Conservation (phyloP, 2,329 filamentous ascomycete species). For the Claviceps sp. region DNA sequence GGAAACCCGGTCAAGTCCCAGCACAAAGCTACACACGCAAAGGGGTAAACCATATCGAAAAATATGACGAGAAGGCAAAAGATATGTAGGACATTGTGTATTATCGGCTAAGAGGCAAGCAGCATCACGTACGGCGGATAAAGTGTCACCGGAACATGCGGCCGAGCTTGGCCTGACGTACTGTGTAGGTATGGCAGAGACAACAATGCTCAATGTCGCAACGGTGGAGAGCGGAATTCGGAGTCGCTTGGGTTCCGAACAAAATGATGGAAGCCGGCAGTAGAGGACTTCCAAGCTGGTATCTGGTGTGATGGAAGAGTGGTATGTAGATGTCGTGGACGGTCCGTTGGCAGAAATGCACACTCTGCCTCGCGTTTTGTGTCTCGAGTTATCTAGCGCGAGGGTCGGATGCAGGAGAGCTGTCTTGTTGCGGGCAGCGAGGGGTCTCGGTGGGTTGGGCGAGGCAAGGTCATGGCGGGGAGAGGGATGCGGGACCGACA, state of each 20-base stretch:
- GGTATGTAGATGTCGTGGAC: background rate
- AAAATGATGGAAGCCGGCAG: background rate
- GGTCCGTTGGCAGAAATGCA: background rate
- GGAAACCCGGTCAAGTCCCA: background rate
- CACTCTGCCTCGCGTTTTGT: background rate
- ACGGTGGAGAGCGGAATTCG: background rate
- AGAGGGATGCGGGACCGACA: background rate
- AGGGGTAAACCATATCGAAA: too few relatives aligned
- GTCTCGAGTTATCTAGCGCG: conserved; percentile 1
- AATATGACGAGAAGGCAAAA: background rate
- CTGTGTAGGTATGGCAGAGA: background rate
- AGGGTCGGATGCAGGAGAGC: conserved; percentile 5
- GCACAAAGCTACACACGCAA: background rate
- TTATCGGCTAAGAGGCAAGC: background rate
- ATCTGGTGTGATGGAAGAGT: background rate
- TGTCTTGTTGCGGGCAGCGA: background rate
- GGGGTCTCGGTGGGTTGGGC: background rate
- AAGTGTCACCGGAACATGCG: background rate
- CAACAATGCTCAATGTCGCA: background rate
- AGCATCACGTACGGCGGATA: background rate
- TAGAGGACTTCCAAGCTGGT: background rate
- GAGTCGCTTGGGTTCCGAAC: background rate
- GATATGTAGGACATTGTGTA: background rate
- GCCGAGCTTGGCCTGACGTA: background rate
- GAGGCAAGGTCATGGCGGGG: conserved; percentile 1